phyloP scores from a whole-genome alignment of 371 early-diverging fungal genomes.

The Mortierella sp. region DNA sequence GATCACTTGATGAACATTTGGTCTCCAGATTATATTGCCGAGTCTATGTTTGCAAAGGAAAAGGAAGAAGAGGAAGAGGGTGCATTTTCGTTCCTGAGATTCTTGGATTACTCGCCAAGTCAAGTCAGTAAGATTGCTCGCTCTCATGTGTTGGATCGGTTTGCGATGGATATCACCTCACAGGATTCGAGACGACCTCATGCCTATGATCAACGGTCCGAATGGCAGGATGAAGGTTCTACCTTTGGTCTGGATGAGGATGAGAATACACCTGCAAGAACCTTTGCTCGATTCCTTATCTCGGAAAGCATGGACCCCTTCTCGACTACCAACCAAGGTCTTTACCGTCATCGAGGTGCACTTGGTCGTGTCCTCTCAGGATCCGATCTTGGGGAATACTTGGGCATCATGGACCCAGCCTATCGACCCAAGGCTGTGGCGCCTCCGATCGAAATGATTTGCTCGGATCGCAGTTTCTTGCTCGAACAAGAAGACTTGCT shows the following conservation, averaged over 20 bases:
- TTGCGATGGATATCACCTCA: constrained; percentile 59
- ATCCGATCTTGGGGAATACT: constrained; percentile 38
- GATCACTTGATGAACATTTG: constrained; percentile 70
- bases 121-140: constrained; percentile 65
- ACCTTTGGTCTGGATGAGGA: constrained; percentile 10
- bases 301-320: constrained; percentile 52
- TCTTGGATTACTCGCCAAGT: constrained; percentile 65
- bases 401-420: constrained; percentile 39
- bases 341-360: constrained; percentile 20
- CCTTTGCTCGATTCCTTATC: constrained; percentile 60
- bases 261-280: constrained; percentile 40
- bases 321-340: constrained; percentile 26
- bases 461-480: constrained; percentile 72
- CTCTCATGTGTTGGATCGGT: constrained; percentile 60
- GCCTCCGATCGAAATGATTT: constrained; percentile 73
- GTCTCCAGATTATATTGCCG: constrained; percentile 61
- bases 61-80: constrained; percentile 29
- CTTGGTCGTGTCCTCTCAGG: constrained; percentile 27
- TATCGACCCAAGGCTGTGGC: constrained; percentile 65
- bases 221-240: too few species aligned
- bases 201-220: constrained; percentile 21
- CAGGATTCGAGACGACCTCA: constrained; percentile 55
- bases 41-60: constrained; percentile 48
- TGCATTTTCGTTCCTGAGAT: constrained; percentile 72
- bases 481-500: constrained; percentile 63